Evolutionary conservation across 768 basidiomycete species (phyloP).

Genomic region (Auricularia sp.): DNA sequence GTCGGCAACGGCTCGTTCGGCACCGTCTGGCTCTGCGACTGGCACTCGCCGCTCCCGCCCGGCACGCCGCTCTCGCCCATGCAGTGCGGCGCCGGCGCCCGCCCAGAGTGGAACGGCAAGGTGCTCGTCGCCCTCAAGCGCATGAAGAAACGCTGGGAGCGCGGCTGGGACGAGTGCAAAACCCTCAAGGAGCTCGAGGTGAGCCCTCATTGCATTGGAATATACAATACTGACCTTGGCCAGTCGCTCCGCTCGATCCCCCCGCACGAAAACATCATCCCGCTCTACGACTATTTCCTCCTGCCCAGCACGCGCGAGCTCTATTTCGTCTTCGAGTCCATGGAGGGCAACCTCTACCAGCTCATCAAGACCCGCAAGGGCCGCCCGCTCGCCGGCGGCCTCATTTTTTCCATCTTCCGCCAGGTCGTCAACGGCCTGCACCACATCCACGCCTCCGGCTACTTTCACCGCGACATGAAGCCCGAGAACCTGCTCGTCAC

Average conservation of each 20-base stretch:
- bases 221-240: conserved; percentile 9
- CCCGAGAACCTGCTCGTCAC: conserved; percentile 98
- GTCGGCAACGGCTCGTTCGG: conserved; percentile 98
- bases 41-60: conserved; percentile 91
- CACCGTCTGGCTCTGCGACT: conserved; percentile 97
- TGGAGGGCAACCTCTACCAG: conserved; percentile 99
- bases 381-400: conserved; percentile 89
- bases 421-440: conserved; percentile 85
- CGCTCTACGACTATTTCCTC: conserved; percentile 97
- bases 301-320: conserved; percentile 92
- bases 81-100: conserved; percentile 87
- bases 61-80: conserved; percentile 86
- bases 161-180: conserved; percentile 96
- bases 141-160: conserved; percentile 97
- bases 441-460: conserved; percentile 86
- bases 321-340: conserved; percentile 98
- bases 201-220: conserved; percentile 20
- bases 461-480: conserved; percentile 99
- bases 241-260: conserved; percentile 92
- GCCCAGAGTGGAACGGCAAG: conserved; percentile 91
- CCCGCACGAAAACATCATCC: conserved; percentile 94
- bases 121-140: conserved; percentile 93
- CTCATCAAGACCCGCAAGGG: conserved; percentile 96
- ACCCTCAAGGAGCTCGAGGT: conserved; percentile 93
- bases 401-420: conserved; percentile 87